A percentile compares a stretch with the other conserved stretches of the same genome.
phyloP scores from a whole-genome alignment of 2,329 filamentous ascomycete genomes.

The Ophiostoma fasciatum region DNA sequence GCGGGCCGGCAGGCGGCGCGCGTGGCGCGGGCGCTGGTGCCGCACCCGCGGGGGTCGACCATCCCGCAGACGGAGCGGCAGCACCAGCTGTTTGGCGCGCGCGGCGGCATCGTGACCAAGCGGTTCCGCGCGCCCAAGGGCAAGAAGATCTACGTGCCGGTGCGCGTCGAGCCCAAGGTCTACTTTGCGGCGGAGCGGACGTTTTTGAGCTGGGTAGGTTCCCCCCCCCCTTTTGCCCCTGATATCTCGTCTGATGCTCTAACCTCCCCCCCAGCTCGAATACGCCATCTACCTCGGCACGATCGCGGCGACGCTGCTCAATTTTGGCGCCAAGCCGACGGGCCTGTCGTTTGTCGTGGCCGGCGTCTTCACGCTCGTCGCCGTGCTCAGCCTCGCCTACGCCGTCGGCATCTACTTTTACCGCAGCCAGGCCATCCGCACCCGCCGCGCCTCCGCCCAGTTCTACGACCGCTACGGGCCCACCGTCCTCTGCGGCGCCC shows the following conservation, averaged over 20 bases:
- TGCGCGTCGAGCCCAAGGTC: constrained; percentile 93
- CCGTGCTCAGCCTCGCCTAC: constrained; percentile 66
- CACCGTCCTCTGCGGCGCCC: constrained; percentile 54
- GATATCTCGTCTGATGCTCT: background rate
- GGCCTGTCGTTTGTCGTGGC: constrained; percentile 51
- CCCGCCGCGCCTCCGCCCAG: constrained; percentile 58
- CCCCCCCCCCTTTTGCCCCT: background rate
- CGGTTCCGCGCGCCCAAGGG: constrained; percentile 61
- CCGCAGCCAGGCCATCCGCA: constrained; percentile 72
- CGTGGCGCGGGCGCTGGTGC: constrained; percentile 35
- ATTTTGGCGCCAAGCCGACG: constrained; percentile 52
- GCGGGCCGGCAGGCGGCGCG: constrained; percentile 25
- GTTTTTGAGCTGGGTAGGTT: constrained; percentile 76
- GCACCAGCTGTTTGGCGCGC: constrained; percentile 36
- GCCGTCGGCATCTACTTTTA: constrained; percentile 75
- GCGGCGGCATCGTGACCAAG: constrained; percentile 38
- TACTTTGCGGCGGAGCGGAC: constrained; percentile 94
- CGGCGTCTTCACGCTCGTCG: constrained; percentile 69
- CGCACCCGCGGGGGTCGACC: constrained; percentile 37
- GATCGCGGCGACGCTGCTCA: constrained; percentile 70
- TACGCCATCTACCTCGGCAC: constrained; percentile 90
- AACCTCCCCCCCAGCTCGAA: constrained; percentile 48
- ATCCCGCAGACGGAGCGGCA: constrained; percentile 43
- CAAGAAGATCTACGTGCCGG: constrained; percentile 89
- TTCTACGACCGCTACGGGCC: constrained; percentile 90